Conservation (phyloP, 2,329 filamentous ascomycete species). For the Zymoseptoria brevis region DNA sequence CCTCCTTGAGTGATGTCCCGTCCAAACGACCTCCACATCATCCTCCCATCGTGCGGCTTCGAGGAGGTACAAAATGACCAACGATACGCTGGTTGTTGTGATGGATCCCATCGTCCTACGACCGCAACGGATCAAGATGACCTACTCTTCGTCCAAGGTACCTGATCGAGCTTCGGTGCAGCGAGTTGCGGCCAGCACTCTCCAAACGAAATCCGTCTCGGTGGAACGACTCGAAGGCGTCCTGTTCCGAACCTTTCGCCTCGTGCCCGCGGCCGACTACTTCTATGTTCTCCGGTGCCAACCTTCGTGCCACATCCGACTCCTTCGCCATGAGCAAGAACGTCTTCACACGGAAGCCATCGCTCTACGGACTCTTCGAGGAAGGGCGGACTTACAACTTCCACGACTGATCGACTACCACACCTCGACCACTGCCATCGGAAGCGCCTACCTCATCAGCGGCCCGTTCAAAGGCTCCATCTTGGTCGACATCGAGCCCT, state of each 20-base stretch:
- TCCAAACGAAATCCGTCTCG: conserved; percentile 21
- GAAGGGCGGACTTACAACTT: conserved; percentile 30
- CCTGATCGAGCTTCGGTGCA: conserved; percentile 21
- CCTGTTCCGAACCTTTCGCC: conserved; percentile 36
- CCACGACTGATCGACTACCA: conserved; percentile 34
- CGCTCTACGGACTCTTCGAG: conserved; percentile 32
- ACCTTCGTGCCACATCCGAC: conserved; percentile 30
- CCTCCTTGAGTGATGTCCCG: conserved; percentile 9
- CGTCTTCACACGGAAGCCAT: conserved; percentile 34
- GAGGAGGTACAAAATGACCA: conserved; percentile 13
- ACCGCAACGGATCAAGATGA: conserved; percentile 4
- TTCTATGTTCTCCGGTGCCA: conserved; percentile 36
- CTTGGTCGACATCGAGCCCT: conserved; percentile 20
- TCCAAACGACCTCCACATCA: background rate
- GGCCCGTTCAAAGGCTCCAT: conserved; percentile 24
- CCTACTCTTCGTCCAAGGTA: conserved; percentile 10
- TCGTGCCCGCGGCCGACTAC: conserved; percentile 33
- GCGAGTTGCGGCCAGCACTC: conserved; percentile 18
- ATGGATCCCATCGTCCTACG: background rate
- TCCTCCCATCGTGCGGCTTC: background rate
- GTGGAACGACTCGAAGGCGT: conserved; percentile 22
- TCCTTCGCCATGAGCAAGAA: conserved; percentile 38
- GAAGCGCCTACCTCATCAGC: conserved; percentile 22
- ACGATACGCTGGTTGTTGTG: background rate
- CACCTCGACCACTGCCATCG: conserved; percentile 11